These are phyloP conservation scores for Gliomastix tumulicola DNA, from an alignment of 2,329 filamentous ascomycete species.

Conservation along the genomic window DNA sequence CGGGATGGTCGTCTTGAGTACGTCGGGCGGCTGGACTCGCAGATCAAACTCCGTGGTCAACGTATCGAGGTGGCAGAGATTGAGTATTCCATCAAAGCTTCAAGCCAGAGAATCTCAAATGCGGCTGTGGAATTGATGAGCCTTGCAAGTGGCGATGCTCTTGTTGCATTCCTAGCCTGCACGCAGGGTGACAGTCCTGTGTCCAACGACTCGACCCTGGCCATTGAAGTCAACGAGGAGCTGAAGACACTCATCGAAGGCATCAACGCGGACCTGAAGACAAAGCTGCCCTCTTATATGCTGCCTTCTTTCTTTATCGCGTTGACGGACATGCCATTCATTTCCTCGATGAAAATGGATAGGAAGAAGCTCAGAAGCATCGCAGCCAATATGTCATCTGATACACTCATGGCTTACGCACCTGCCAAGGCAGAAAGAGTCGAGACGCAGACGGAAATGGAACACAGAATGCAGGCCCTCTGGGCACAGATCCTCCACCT, in stretches of 20 bases:
- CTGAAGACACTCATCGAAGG: too few species aligned
- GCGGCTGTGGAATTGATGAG: not conserved
- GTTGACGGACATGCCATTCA: conserved; percentile 7
- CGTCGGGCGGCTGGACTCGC: conserved; percentile 40
- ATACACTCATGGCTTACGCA: too few species aligned
- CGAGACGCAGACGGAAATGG: conserved; percentile 23
- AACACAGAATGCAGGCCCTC: conserved; percentile 20
- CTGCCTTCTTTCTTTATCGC: conserved; percentile 7
- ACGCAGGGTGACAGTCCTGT: too few species aligned
- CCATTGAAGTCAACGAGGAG: too few species aligned
- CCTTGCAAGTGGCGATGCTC: too few species aligned
- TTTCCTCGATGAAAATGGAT: conserved; percentile 10
- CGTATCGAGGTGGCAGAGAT: conserved; percentile 51
- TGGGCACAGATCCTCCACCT: conserved; percentile 11
- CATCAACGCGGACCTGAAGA: too few species aligned
- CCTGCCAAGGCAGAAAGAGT: too few species aligned
- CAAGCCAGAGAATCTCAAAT: not conserved
- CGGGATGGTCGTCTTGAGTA: conserved; percentile 19
- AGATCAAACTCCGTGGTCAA: conserved; percentile 47
- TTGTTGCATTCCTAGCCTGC: too few species aligned
- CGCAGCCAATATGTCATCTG: too few species aligned
- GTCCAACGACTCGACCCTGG: too few species aligned
- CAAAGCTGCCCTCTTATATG: conserved; percentile 8
- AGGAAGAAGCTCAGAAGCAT: conserved; percentile 6
- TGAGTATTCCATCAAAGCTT: not conserved